Evolutionary conservation across 2,329 filamentous ascomycete species (phyloP), one percentile per base, ranked within the genome.

Genomic region (Calonectria pauciramosa): DNA sequence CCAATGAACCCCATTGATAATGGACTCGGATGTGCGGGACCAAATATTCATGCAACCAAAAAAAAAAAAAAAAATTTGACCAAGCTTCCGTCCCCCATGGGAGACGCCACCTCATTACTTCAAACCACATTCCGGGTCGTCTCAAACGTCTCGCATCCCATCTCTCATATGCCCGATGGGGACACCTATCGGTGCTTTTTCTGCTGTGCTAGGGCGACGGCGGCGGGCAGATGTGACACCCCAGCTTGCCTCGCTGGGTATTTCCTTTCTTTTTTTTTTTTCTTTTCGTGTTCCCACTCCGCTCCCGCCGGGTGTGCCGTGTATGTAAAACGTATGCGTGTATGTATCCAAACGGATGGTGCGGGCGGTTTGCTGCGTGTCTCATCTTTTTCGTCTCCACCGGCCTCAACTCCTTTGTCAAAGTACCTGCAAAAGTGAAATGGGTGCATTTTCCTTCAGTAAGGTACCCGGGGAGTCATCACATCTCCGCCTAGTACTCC

Each of bases 401-500:
- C 68, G 28, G 51, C 67, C 68, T 76, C 63, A 51, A 72, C 67
- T 77, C 52, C 73, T 76, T 71, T 65, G 74, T 64, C 54, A 23
- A 18, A 72, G 68, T 75, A 64, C 41, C 49, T 67, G 13, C 60
- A 63, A 72, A 70, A 60, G 69, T 70, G 56, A 76, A 70, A 68
- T 67, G 36, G 51, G 65, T 30, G 64, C 49, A 16, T 63, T 49
- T 52, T 73, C 64, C 63, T 72, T 73, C 68, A 79, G 74, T 47
- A 80, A 79, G 77, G 76, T 81, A 80, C 78, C 79, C 75, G 77
- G 34, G 56, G 44, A 65, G 65, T 49, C 67, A 71, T 26, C 64
- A 41, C 54, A 23, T 36, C 49, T 28, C 23, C 51, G 38, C 38
- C 81, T 76, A 85, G 76, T 82, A 84, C 41, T 82, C 80, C 41